Evolutionary conservation across 2,329 filamentous ascomycete species (phyloP), one percentile per base, ranked within the genome.

Genomic region (Laburnicola sp.): DNA sequence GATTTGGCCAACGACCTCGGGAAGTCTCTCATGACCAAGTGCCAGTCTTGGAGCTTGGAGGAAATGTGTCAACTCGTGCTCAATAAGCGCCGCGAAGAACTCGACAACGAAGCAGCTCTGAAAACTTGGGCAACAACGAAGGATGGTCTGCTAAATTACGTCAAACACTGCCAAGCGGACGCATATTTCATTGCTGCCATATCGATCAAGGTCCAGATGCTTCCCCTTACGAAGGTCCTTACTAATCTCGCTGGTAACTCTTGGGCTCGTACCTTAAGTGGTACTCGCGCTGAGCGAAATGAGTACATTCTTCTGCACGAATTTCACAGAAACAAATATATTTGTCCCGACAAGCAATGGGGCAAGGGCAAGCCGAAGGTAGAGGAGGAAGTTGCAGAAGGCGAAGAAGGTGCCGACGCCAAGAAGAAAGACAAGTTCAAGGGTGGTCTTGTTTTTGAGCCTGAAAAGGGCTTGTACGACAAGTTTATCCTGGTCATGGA

Each of bases 381-480:
- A 11, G 88, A 91, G 48, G 89, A 92, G 45, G 88, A 91, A 44
- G 76, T 80, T 21, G 86, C 88, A 6, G 88, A 89, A 41, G 88
- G 87, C 22, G 83, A 84, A 44, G 82, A 84, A 44, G 84, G 80
- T 6, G 76, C 71, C 2, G 89, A 91, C 57, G 84, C 82, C 53
- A 99, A 97, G 77, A 99, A 97, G 80, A 99, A 97, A 74, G 95
- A 99, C 76, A 99, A 97, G 75, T 99, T 88, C 80, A 97, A 99
- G 78, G 94, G 94, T 70, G 94, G 95, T 80, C 85, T 99, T 28
- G 94, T 99, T 50, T 97, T 99, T 64, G 94, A 99, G 72, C 94
- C 94, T 3, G 92, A 97, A 72, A 97, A 93, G 74, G 94, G 95
- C 16, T 82, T 99, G 3, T 99, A 99, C 69, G 94, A 99, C 81